phyloP scores from a whole-genome alignment of 176 grass and related monocot species.

The Ananas comosus region DNA sequence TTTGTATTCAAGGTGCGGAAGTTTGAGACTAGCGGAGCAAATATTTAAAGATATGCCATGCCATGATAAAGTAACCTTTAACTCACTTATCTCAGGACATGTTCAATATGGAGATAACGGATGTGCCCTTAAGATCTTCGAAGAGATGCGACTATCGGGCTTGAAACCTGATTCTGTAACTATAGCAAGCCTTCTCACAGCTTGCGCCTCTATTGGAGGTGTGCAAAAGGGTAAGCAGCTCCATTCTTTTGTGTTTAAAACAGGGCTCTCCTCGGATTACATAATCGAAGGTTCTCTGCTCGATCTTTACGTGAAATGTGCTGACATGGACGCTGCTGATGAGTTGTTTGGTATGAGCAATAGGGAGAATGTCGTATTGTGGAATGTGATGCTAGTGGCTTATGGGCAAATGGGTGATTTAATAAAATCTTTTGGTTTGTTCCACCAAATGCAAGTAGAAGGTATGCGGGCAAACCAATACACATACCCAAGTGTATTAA shows the following conservation, averaged over 20 bases:
- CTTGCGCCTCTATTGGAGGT: constrained; percentile 36
- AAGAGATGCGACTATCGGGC: constrained; percentile 28
- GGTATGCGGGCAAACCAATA: constrained; percentile 49
- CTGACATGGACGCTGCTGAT: constrained; percentile 30
- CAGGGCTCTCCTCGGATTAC: constrained; percentile 52
- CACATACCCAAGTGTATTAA: constrained; percentile 70
- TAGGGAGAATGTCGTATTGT: constrained; percentile 47
- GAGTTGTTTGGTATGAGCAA: constrained; percentile 40
- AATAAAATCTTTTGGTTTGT: constrained; percentile 46
- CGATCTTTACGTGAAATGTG: constrained; percentile 60
- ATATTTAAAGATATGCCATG: constrained; percentile 39
- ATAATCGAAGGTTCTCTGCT: constrained; percentile 63
- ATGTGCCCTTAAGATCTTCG: constrained; percentile 35
- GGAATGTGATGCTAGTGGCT: constrained; percentile 69
- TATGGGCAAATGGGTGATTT: constrained; percentile 48
- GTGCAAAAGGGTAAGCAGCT: constrained; percentile 47
- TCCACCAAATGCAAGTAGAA: constrained; percentile 46
- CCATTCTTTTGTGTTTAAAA: constrained; percentile 37
- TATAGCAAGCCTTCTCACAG: constrained; percentile 42
- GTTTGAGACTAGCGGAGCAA: constrained; percentile 29
- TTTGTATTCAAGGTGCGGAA: constrained; percentile 28
- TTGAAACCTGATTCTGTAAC: constrained; percentile 47
- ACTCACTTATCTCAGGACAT: constrained; percentile 55
- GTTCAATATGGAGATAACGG: constrained; percentile 37
- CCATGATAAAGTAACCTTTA: constrained; percentile 45